phyloP scores from a whole-genome alignment of 306 rosid genomes.

The Malus sylvestris region DNA sequence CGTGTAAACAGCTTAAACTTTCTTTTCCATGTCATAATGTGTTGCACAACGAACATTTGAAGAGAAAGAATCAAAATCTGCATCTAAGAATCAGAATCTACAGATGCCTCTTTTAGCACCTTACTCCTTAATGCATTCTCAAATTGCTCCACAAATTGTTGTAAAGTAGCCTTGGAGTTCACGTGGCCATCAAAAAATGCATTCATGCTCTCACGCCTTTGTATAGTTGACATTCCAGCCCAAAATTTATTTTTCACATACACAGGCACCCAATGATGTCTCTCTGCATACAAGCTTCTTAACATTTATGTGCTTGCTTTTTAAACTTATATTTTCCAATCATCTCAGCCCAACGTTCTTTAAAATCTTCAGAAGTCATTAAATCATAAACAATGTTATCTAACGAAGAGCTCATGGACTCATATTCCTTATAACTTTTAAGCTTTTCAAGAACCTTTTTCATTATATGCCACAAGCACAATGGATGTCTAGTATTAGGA shows the following conservation, averaged over 20 bases:
- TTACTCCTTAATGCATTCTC: not conserved
- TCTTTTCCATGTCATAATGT: not conserved
- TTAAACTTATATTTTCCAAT: not conserved
- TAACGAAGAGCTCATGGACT: not conserved
- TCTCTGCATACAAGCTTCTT: not conserved
- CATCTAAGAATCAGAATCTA: not conserved
- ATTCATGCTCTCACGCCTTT: not conserved
- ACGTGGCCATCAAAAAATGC: not conserved
- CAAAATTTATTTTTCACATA: not conserved
- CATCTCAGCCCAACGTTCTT: not conserved
- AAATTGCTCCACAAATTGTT: not conserved
- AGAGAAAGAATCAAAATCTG: not conserved
- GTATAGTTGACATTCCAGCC: not conserved
- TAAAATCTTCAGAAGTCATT: not conserved
- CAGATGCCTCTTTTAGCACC: not conserved
- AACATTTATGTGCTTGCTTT: not conserved
- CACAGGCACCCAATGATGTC: not conserved
- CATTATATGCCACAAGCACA: not conserved
- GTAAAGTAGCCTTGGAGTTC: not conserved
- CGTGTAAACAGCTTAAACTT: not conserved
- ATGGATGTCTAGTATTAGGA: not conserved
- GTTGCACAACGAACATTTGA: not conserved
- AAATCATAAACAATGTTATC: not conserved
- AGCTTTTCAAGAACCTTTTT: not conserved
- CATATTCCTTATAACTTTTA: not conserved